A percentile compares a stretch with the other conserved stretches of the same genome.
Evolutionary conservation across 352 stramenopile species (phyloP).

Genomic region (Pythium phragmiticola): DNA sequence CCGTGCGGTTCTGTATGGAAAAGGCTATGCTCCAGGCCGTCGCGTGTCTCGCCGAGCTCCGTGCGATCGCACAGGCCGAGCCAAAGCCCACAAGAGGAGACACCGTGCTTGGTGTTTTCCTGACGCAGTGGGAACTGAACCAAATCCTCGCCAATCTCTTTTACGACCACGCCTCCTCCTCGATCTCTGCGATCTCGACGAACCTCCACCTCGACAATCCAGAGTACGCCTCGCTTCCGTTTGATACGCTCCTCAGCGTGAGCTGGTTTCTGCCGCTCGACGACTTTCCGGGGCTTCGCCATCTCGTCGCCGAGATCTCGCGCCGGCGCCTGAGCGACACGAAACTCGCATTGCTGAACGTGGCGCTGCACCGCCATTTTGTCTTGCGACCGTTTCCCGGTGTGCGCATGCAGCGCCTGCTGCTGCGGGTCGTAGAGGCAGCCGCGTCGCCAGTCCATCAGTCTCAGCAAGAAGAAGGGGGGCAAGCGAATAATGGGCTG

Average conservation of each 20-base stretch:
- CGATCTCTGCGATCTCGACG: neutral
- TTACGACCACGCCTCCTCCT: neutral
- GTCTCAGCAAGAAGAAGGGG: neutral
- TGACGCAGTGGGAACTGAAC: slow-evolving; percentile 63
- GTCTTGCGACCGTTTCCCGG: slow-evolving; percentile 40
- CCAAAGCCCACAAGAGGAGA: slow-evolving; percentile 7
- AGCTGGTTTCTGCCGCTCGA: slow-evolving; percentile 74
- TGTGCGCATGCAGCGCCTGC: slow-evolving; percentile 35
- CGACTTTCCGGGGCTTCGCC: slow-evolving; percentile 39
- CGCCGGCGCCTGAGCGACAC: slow-evolving; percentile 53
- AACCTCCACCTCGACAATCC: slow-evolving; percentile 15
- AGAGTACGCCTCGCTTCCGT: slow-evolving; percentile 18
- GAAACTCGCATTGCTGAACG: slow-evolving; percentile 49
- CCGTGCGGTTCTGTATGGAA: slow-evolving; percentile 54
- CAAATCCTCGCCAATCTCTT: slow-evolving; percentile 40
- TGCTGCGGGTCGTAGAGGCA: slow-evolving; percentile 34
- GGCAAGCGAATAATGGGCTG: neutral
- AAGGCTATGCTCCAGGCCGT: slow-evolving; percentile 45
- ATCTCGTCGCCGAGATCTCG: slow-evolving; percentile 53
- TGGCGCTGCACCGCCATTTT: slow-evolving; percentile 47
- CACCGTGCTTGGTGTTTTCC: slow-evolving; percentile 34
- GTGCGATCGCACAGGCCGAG: slow-evolving; percentile 30
- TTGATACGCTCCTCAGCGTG: slow-evolving; percentile 38
- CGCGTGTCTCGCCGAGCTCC: slow-evolving; percentile 40
- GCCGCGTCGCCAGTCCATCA: neutral